Base-by-base conservation (phyloP, 2,329 filamentous ascomycete species). In the Pseudocercospora macadamiae region DNA sequence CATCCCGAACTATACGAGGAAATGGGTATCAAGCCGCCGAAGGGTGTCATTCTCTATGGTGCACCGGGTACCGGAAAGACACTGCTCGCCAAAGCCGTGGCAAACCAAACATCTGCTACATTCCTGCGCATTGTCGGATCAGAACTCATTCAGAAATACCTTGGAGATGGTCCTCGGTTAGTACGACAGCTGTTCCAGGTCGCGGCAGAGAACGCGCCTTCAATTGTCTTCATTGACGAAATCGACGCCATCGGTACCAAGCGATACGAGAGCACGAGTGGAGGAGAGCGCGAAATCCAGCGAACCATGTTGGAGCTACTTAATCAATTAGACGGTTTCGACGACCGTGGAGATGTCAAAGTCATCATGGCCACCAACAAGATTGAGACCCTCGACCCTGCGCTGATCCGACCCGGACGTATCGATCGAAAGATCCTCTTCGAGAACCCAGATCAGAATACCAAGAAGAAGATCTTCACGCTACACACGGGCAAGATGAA, bases 331-430 rank as follows among this genome's bases (percentile, higher is more conserved):
- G 95, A 99, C 74, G 95, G 95, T 70, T 99, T 99, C 79, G 95
- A 99, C 73, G 96, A 99, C 76, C 90, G 95, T 61, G 96, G 95
- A 68, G 95, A 99, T 74, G 93, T 99, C 77, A 99, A 99, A 82
- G 95, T 99, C 62, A 93, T 99, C 76, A 97, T 99, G 93, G 96
- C 95, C 10, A 99, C 95, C 67, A 99, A 99, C 87, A 99, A 99
- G 86, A 99, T 99, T 68, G 96, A 99, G 68, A 96, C 91, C 3
- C 83, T 99, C 25, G 96, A 99, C 73, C 95, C 95, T 55, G 95
- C 95, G 16, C 83, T 99, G 68, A 99, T 99, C 73, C 89, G 95
- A 67, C 95, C 95, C 44, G 95, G 95, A 64, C 93, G 95, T 83
- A 99, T 99, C 76, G 95, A 99, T 77, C 89, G 95, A 70, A 99